phyloP scores from a whole-genome alignment of 805 yeast genomes.

The Nakazawaea holstii region DNA sequence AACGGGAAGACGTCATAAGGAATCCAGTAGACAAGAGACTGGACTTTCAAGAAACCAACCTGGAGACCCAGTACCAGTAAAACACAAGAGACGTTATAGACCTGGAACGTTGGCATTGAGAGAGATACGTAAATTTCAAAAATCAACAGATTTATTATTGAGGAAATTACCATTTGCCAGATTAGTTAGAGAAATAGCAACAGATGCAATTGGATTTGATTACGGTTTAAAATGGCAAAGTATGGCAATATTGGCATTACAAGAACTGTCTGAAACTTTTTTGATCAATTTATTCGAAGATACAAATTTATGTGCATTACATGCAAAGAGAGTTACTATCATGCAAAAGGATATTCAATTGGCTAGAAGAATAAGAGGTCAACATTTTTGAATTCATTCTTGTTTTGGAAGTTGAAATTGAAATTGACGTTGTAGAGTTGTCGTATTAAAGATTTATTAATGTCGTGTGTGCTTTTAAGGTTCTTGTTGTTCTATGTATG shows the following conservation, averaged over 20 bases:
- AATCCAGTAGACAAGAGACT: constrained; percentile 11
- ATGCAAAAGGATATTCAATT: constrained; percentile 80
- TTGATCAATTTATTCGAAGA: constrained; percentile 70
- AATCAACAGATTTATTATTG: constrained; percentile 59
- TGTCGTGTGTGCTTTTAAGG: no score
- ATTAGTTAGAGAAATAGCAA: constrained; percentile 68
- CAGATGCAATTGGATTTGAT: constrained; percentile 46
- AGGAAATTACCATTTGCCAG: constrained; percentile 76
- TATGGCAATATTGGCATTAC: constrained; percentile 70
- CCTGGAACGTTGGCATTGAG: constrained; percentile 65
- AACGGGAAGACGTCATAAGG: background rate
- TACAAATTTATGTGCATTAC: constrained; percentile 71
- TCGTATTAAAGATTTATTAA: background rate
- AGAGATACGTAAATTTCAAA: constrained; percentile 66
- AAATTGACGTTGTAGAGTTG: background rate
- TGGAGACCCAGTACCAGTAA: constrained; percentile 42
- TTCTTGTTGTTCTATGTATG: background rate
- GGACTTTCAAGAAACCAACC: constrained; percentile 46
- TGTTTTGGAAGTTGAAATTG: background rate
- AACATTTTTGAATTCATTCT: constrained; percentile 1
- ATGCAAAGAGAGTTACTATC: constrained; percentile 78
- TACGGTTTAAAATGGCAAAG: constrained; percentile 73
- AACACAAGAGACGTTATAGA: constrained; percentile 35
- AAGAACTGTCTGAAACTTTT: constrained; percentile 79
- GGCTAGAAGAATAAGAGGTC: constrained; percentile 71